Conservation (phyloP, 2,329 filamentous ascomycete genomes). For the Fusarium lyarnte region DNA sequence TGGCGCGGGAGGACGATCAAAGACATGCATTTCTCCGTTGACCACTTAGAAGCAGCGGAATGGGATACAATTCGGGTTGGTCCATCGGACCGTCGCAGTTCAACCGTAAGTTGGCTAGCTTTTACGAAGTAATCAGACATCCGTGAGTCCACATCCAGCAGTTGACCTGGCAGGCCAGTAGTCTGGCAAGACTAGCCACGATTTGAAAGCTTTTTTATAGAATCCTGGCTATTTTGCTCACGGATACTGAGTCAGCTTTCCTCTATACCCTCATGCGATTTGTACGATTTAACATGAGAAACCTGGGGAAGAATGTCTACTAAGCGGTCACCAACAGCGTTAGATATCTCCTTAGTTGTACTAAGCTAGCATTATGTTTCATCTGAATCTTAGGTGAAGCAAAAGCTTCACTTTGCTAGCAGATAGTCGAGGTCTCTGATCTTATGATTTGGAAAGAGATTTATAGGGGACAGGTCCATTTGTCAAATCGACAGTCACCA, state of each 20-base stretch:
- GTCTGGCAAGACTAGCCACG: too few species aligned
- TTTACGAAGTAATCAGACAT: background rate
- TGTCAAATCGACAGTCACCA: background rate
- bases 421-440: too few species aligned
- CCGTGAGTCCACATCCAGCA: background rate
- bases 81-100: background rate
- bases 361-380: background rate
- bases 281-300: too few species aligned
- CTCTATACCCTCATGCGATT: too few species aligned
- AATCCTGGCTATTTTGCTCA: fast-evolving
- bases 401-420: fast-evolving
- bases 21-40: background rate
- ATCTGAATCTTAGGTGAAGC: fast-evolving
- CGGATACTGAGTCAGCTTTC: too few species aligned
- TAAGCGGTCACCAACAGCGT: background rate
- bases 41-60: background rate
- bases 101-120: background rate
- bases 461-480: background rate
- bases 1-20: background rate
- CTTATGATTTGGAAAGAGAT: too few species aligned
- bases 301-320: background rate
- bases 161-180: background rate
- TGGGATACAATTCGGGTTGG: background rate
- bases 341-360: background rate
- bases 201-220: background rate